Base-by-base conservation (phyloP, 768 basidiomycete species). In the Agaricus subrufescens region DNA sequence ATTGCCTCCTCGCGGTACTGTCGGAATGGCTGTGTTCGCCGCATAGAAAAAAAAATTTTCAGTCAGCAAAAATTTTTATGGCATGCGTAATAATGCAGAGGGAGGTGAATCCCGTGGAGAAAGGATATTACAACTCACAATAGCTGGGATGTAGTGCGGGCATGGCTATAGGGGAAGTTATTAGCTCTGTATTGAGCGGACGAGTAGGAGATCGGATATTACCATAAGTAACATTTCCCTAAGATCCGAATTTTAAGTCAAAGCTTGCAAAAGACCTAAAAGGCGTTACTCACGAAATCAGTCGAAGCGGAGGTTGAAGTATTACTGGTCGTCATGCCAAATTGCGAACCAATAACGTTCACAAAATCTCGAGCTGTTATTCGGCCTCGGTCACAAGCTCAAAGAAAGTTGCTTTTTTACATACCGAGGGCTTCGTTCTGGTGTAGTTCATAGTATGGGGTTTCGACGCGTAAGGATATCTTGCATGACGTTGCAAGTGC, bases 211-310 rank as follows among this genome's bases (percentile, higher is more conserved):
- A 54, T 31, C n/a, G 52, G 26, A n/a, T 50, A 67, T 59, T 59
- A 81, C 89, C 80, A 61, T 86, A 84, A 43, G 85, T 80, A 50
- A 91, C 81, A 60, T 91, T 89, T 1, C 89, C 89, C 89, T 91
- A 65, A 51, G 54, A 14, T 27, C 27, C 56, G 30, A 23, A 38
- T 29, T 50, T 19, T 27, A 31, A 31, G 30, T 59, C 8, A 57
- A 34, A 40, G 9, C 46, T 45, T 46, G 54, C 45, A 47, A 27
- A 38, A 54, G 30, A 19, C 19, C 19, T 46, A 31, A 23, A 57
- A 15, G 48, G 44, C 44, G 6, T 49, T 34, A 74, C 87, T 73
- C 59, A 90, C 89, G 66, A 91, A 90, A 68, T 91, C 89, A 8
- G 89, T 89, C 4, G 87, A 90, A 3, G 86, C 88, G 15, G 81